Conservation (phyloP, 202 grass and related monocot species). For the Setaria viridis region DNA sequence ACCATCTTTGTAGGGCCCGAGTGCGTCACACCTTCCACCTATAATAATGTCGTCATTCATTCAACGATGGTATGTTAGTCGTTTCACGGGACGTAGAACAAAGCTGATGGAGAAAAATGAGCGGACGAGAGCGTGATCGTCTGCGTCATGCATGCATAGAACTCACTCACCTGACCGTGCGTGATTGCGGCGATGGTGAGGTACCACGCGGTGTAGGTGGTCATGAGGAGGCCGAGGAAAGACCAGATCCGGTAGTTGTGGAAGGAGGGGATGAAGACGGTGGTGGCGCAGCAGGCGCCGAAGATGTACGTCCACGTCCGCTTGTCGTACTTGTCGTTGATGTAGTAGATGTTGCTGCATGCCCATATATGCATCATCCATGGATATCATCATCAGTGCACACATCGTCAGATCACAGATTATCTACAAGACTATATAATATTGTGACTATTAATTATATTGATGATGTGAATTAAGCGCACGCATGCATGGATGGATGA, state of each 20-base stretch:
- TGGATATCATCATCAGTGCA: background rate
- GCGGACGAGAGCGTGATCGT: background rate
- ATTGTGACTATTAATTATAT: too few relatives aligned
- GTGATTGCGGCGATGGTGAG: conserved; percentile 73
- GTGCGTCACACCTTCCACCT: conserved; percentile 80
- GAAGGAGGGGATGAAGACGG: conserved; percentile 97
- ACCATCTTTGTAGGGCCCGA: conserved; percentile 87
- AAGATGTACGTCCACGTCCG: conserved; percentile 99
- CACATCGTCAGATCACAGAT: background rate
- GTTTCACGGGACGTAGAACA: background rate
- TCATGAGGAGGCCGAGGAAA: conserved; percentile 94
- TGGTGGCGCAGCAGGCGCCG: conserved; percentile 96
- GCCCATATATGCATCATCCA: background rate
- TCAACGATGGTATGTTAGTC: background rate
- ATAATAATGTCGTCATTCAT: background rate
- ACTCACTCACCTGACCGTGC: conserved; percentile 57
- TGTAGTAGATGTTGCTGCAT: conserved; percentile 96
- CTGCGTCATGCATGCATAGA: too few relatives aligned
- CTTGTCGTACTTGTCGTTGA: conserved; percentile 96
- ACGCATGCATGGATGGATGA: background rate
- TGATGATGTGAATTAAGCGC: too few relatives aligned
- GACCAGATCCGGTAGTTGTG: conserved; percentile 98
- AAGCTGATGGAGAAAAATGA: background rate
- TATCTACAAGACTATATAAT: too few relatives aligned
- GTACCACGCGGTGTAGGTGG: conserved; percentile 92